These are phyloP conservation scores for Zygoascus biomembranicola DNA, from an alignment of 805 yeast species.

Conservation along the genomic window DNA sequence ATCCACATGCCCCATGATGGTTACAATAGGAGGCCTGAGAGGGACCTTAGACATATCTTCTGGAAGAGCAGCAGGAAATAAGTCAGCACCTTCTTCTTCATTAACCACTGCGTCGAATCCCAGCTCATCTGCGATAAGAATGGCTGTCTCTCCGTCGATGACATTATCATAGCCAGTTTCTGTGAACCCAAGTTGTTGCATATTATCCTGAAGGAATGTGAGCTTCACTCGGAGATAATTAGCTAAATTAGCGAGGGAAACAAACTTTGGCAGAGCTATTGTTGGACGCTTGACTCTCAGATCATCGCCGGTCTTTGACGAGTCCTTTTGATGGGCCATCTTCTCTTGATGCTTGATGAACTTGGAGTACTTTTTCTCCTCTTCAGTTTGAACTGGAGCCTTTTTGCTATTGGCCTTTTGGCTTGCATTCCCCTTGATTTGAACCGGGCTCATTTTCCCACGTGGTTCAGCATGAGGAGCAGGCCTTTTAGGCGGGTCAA, in stretches of 20 bases:
- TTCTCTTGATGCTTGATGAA: background rate
- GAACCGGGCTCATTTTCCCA: background rate
- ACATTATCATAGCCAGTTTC: constrained; percentile 63
- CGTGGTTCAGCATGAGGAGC: background rate
- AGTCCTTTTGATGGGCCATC: background rate
- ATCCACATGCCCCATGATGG: constrained; percentile 98
- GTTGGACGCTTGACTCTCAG: constrained; percentile 10
- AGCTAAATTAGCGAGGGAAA: constrained; percentile 73
- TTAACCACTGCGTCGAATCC: constrained; percentile 56
- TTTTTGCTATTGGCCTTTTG: background rate
- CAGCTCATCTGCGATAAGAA: constrained; percentile 80
- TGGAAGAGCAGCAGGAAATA: constrained; percentile 51
- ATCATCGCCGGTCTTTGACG: background rate
- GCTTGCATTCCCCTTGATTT: background rate
- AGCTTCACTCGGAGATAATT: constrained; percentile 60
- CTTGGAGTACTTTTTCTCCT: background rate
- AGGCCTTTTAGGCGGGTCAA: background rate
- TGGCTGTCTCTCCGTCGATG: constrained; percentile 77
- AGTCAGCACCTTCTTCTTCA: constrained; percentile 50
- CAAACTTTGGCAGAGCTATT: constrained; percentile 55
- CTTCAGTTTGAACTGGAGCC: background rate
- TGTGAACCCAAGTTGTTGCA: constrained; percentile 67
- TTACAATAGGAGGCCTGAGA: constrained; percentile 85
- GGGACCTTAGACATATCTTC: constrained; percentile 40
- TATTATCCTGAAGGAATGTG: constrained; percentile 46